These are phyloP conservation scores for Cladosporium sp. DNA, from an alignment of 2,329 filamentous ascomycete species.

Conservation along the genomic window DNA sequence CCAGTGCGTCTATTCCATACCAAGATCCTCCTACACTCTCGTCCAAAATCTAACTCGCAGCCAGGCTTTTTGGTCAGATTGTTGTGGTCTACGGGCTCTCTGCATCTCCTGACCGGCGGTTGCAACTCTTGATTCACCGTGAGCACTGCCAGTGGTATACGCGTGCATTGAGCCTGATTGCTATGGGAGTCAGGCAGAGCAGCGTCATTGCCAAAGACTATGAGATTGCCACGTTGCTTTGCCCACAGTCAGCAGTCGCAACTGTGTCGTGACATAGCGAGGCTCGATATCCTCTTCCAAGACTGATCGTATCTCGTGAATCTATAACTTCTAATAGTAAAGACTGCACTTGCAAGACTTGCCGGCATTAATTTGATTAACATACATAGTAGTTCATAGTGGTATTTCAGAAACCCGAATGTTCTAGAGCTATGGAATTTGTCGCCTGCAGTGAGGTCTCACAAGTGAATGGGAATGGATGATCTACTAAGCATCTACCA, in stretches of 20 bases:
- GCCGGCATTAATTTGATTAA: too few species aligned
- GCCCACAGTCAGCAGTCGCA: not conserved
- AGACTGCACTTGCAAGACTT: too few species aligned
- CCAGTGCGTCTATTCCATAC: not conserved
- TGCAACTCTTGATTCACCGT: not conserved
- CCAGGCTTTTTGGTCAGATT: not conserved
- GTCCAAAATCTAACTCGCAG: not conserved
- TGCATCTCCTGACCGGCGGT: not conserved
- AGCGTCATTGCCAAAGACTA: not conserved
- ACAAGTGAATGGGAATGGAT: too few species aligned
- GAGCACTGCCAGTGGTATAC: not conserved
- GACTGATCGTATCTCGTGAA: too few species aligned
- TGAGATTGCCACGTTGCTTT: not conserved
- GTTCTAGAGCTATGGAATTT: too few species aligned
- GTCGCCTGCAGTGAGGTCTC: too few species aligned
- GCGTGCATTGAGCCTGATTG: not conserved
- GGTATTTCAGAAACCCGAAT: too few species aligned
- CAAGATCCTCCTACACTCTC: not conserved
- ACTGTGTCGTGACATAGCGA: not conserved
- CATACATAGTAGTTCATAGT: too few species aligned
- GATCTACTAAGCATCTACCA: too few species aligned
- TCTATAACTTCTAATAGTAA: too few species aligned
- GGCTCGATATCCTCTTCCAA: too few species aligned
- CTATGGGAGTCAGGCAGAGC: not conserved
- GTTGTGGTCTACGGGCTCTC: not conserved